Conservation (phyloP, 108 stramenopile species). For the Cylindrotheca closterium region DNA sequence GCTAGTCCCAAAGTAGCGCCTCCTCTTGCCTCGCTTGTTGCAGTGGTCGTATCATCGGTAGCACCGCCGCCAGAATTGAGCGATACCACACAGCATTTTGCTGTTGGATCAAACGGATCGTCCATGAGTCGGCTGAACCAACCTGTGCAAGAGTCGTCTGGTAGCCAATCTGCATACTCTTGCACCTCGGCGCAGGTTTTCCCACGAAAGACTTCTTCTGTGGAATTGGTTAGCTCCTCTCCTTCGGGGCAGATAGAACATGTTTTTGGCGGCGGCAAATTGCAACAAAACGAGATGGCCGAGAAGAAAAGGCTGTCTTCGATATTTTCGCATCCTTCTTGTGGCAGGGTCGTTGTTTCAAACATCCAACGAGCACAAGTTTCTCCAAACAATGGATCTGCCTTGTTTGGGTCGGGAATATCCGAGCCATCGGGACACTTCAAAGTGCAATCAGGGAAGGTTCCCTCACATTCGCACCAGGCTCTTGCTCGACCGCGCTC, state of each 20-base stretch:
- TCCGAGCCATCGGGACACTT: not conserved
- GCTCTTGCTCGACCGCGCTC: not conserved
- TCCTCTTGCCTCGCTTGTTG: too few relatives aligned
- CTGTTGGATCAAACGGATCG: not conserved
- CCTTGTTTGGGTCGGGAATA: not conserved
- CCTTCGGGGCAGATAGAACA: not conserved
- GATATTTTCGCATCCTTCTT: not conserved
- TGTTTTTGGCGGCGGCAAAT: not conserved
- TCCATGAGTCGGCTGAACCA: not conserved
- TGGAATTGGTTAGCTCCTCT: not conserved
- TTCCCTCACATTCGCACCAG: not conserved
- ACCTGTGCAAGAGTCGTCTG: not conserved
- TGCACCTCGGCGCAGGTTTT: not conserved
- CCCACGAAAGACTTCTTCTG: not conserved
- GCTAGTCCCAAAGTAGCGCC: too few relatives aligned
- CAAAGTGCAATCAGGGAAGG: not conserved
- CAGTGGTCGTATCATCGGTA: too few relatives aligned
- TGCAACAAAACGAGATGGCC: not conserved
- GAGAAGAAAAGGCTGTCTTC: not conserved
- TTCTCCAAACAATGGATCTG: not conserved
- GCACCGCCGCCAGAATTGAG: not conserved
- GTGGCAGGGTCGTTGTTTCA: not conserved
- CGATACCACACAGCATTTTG: not conserved
- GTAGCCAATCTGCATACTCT: not conserved
- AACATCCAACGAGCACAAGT: slow-evolving; percentile 1